A percentile compares a stretch with the other conserved stretches of the same genome.
Evolutionary conservation across 768 basidiomycete genomes (phyloP).

Genomic region (Serendipita sp.): DNA sequence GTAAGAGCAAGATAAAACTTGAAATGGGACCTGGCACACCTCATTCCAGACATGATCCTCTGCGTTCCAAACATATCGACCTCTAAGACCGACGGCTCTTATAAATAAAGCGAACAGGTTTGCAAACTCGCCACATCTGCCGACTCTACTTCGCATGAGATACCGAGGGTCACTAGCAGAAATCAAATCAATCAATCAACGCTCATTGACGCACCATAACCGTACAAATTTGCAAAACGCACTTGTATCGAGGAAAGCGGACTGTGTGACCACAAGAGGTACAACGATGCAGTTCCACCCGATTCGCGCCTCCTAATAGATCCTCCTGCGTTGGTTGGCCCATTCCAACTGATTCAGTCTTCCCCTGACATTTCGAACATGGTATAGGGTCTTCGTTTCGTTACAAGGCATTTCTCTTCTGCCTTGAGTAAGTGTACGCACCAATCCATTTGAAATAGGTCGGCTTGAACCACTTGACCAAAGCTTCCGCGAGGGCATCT

Average conservation of each 20-base stretch:
- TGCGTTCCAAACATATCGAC: slow-evolving; percentile 22
- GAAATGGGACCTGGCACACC: background rate
- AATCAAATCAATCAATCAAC: background rate
- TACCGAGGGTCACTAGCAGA: slow-evolving; percentile 16
- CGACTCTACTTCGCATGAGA: slow-evolving; percentile 20
- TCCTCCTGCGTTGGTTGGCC: slow-evolving; percentile 18
- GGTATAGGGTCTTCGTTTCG: slow-evolving; percentile 21
- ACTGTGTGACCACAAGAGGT: slow-evolving; percentile 14
- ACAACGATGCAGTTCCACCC: slow-evolving; percentile 25
- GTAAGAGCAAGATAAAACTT: background rate
- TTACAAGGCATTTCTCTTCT: background rate
- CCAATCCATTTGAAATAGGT: slow-evolving; percentile 23
- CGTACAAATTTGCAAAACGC: slow-evolving; percentile 9
- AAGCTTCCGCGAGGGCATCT: slow-evolving; percentile 21
- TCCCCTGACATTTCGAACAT: slow-evolving; percentile 20
- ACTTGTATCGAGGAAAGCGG: slow-evolving; percentile 24
- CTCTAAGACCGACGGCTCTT: slow-evolving; percentile 20
- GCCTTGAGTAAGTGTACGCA: background rate
- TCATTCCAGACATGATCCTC: slow-evolving; percentile 29
- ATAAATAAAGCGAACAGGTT: slow-evolving; percentile 26
- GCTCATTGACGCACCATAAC: no score
- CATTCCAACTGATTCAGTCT: slow-evolving; percentile 13
- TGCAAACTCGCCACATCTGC: slow-evolving; percentile 23
- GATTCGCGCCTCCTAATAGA: slow-evolving; percentile 19
- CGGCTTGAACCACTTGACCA: slow-evolving; percentile 26